A percentile compares a stretch with the other conserved stretches of the same genome.
phyloP scores from a whole-genome alignment of 441 rosid species.

The Gossypium trilobum region DNA sequence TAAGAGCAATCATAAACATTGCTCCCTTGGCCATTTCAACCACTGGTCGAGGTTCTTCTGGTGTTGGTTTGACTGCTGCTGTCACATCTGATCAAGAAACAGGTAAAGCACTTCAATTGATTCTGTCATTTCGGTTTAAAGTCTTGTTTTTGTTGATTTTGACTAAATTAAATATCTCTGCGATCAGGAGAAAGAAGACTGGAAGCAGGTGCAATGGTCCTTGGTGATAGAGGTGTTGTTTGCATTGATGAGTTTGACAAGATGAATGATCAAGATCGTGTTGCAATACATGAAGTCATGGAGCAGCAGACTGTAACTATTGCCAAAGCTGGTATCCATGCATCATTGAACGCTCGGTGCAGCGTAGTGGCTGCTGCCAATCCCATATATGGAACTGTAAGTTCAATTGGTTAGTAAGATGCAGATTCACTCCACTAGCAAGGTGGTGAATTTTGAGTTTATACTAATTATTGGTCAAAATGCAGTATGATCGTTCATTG shows the following conservation, averaged over 20 bases:
- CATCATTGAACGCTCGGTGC: slow-evolving; percentile 93
- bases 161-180: slow-evolving; percentile 4
- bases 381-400: slow-evolving; percentile 97
- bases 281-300: slow-evolving; percentile 99
- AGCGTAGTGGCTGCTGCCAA: slow-evolving; percentile 99
- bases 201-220: slow-evolving; percentile 99
- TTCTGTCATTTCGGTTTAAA: neutral
- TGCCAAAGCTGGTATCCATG: slow-evolving; percentile 99
- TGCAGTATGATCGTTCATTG: slow-evolving; percentile 90
- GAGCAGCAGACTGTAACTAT: slow-evolving; percentile 99
- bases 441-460: neutral
- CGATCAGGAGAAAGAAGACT: slow-evolving; percentile 86
- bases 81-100: slow-evolving; percentile 98
- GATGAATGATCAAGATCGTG: slow-evolving; percentile 98
- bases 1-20: slow-evolving; percentile 91
- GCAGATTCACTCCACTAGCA: neutral
- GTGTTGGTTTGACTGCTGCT: slow-evolving; percentile 98
- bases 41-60: slow-evolving; percentile 97
- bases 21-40: slow-evolving; percentile 98
- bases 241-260: slow-evolving; percentile 98
- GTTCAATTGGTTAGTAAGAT: slow-evolving; percentile 21
- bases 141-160: neutral
- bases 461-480: slow-evolving; percentile 14
- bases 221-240: slow-evolving; percentile 91
- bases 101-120: slow-evolving; percentile 33